These are phyloP conservation scores for Mayamaea pseudoterrestris DNA, from an alignment of 108 stramenopile species.

Conservation along the genomic window DNA sequence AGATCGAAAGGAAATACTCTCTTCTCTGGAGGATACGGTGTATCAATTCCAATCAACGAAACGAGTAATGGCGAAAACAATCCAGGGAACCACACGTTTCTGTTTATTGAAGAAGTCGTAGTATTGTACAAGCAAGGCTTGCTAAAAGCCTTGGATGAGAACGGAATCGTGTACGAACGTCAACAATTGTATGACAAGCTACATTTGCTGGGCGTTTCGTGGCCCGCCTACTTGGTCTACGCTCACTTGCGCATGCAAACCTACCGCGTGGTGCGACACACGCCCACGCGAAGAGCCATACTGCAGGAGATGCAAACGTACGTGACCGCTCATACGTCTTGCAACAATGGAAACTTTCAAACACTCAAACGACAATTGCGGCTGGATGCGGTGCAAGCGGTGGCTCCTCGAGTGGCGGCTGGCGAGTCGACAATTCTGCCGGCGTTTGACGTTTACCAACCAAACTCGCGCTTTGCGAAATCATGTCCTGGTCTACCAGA, in stretches of 20 bases:
- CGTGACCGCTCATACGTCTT: too few relatives aligned
- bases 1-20: slow-evolving; percentile 36
- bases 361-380: slow-evolving; percentile 1
- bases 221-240: slow-evolving; percentile 54
- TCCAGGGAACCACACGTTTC: slow-evolving; percentile 26
- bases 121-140: slow-evolving; percentile 63
- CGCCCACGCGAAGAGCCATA: slow-evolving; percentile 25
- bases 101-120: slow-evolving; percentile 73
- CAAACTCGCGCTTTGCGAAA: slow-evolving; percentile 48
- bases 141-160: slow-evolving; percentile 15
- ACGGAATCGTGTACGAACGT: slow-evolving; percentile 6
- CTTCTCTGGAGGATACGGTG: slow-evolving; percentile 44
- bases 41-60: slow-evolving; percentile 19
- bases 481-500: slow-evolving; percentile 64
- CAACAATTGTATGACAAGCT: slow-evolving; percentile 8
- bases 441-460: slow-evolving; percentile 61
- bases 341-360: background rate
- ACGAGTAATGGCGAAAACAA: slow-evolving; percentile 1
- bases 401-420: slow-evolving; percentile 20
- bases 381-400: slow-evolving; percentile 26
- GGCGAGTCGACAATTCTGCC: slow-evolving; percentile 6
- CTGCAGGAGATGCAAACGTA: slow-evolving; percentile 3
- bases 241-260: slow-evolving; percentile 69
- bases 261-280: slow-evolving; percentile 59
- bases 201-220: slow-evolving; percentile 36